Evolutionary conservation across 2,329 filamentous ascomycete genomes (phyloP), one percentile per base, ranked within the genome.

Genomic region (Epichloe festucae): DNA sequence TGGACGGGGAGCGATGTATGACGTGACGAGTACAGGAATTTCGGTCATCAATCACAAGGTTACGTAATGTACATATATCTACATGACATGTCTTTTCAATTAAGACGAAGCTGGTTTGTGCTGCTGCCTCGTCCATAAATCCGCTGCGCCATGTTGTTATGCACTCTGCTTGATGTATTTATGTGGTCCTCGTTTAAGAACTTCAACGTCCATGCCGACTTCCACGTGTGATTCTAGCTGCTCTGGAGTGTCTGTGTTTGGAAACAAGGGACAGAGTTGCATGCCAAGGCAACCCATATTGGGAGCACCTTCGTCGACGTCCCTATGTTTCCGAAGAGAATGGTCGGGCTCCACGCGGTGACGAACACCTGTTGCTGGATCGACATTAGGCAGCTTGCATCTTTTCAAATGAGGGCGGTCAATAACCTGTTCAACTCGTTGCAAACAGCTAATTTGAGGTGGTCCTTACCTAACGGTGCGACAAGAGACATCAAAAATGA

Each of bases 361-460:
- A 21, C 73, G 73, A 40, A 73, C 60, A n/a, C 77, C 85, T 5
- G 71, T 81, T 17, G 70, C 69, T 0, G 76, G 83, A 62, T 87
- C 74, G 1, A 87, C 81, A 57, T 88, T 88, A 19, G 84, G 84
- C 58, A 89, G 64, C 58, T 81, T 85, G 67, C 85, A 88, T 51
- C 74, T 76, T n/a, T 17, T 17, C 14, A 31, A 0, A 31, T 11
- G 31, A 31, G 31, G 39, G n/a, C 39, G 46, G 35, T 41, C 19
- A 41, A 14, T 15, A 35, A 10, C 19, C 31, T 15, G 21, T 23
- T 42, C 38, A 3, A 35, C 31, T 5, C n/a, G 12, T 47, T n/a
- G 6, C 6, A 12, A 11, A 5, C 5, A 35, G 21, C 8, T 39
- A 3, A 3, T 19, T 15, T 19, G 4, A 12, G 8, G 4, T 5